Evolutionary conservation across 2,329 filamentous ascomycete genomes (phyloP), one percentile per base, ranked within the genome.

Genomic region (Capronia americana): DNA sequence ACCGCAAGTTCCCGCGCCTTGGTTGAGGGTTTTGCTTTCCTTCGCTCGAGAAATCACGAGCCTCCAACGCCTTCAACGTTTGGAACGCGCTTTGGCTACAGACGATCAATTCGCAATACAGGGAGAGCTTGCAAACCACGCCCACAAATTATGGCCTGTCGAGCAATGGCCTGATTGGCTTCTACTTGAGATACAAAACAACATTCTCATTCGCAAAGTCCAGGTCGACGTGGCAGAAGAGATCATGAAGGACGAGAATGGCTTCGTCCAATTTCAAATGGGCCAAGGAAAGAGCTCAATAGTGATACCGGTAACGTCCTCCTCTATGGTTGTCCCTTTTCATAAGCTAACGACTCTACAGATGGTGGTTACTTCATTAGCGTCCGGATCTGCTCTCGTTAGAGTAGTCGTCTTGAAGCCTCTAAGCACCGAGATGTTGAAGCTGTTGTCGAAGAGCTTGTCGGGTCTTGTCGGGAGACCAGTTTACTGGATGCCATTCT

Each of bases 251-350:
- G 82, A 83, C 0, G 30, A 73, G 0, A 90, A 88, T 69, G 74
- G 81, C 0, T 83, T 88, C 0, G 83, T 90, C 79, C 88, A 91
- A 71, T 75, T 92, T 1, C 90, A 90, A 68, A 92, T 92, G 88
- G 89, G 89, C 0, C 84, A 90, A 72, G 89, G 89, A 0, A 92
- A 91, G 68, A 87, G 87, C 0, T 89, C 88, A 0, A 85, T 91
- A 1, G 91, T 93, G 57, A 81, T 89, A 0, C 89, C 89, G 0
- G 32, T 34, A 12, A 11, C 0, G 32, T 34, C 2, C 10, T 12
- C 10, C 10, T 34, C 10, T 1, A 34, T 34, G 32, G 32, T 11
- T 34, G 32, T 34, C 32, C 32, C 32, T 34, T 34, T 34, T 3
- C 32, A 12, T 12, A 34, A 34, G 32, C 32, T 34, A 12, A 34